These are phyloP conservation scores for Tricholoma hemisulphureum DNA, from an alignment of 768 basidiomycete genomes.

Conservation along the genomic window DNA sequence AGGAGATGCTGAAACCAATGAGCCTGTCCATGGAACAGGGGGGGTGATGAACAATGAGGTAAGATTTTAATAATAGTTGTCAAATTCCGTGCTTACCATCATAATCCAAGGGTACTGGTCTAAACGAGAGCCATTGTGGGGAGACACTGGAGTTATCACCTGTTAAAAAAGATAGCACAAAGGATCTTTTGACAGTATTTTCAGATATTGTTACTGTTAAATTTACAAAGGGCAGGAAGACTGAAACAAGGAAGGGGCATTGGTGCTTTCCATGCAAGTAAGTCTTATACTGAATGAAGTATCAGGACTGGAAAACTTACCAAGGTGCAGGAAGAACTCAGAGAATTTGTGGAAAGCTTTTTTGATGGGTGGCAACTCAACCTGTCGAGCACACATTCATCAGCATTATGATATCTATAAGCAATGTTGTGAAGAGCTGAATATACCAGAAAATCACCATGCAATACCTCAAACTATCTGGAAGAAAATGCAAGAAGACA, in stretches of 20 bases:
- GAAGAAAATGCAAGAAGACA: not conserved
- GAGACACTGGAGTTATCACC: not conserved
- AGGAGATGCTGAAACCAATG: not conserved
- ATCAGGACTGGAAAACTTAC: not conserved
- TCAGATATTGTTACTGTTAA: not conserved
- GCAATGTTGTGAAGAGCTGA: not conserved
- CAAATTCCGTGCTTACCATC: not conserved
- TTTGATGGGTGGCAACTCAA: not conserved
- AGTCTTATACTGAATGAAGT: not conserved
- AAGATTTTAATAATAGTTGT: not conserved
- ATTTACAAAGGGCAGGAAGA: not conserved
- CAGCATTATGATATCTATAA: not conserved
- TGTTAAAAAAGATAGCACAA: not conserved
- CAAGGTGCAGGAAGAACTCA: not conserved
- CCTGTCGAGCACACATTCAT: not conserved
- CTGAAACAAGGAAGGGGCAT: not conserved
- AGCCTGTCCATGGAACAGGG: not conserved
- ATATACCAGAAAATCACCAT: not conserved
- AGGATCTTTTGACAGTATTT: not conserved
- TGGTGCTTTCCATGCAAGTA: not conserved
- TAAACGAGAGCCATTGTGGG: not conserved
- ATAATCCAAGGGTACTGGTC: not conserved
- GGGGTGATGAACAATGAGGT: not conserved
- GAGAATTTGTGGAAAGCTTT: not conserved
- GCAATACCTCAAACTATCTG: not conserved